Base-by-base conservation (phyloP, 2,329 filamentous ascomycete species). In the Monosporascus sp. region DNA sequence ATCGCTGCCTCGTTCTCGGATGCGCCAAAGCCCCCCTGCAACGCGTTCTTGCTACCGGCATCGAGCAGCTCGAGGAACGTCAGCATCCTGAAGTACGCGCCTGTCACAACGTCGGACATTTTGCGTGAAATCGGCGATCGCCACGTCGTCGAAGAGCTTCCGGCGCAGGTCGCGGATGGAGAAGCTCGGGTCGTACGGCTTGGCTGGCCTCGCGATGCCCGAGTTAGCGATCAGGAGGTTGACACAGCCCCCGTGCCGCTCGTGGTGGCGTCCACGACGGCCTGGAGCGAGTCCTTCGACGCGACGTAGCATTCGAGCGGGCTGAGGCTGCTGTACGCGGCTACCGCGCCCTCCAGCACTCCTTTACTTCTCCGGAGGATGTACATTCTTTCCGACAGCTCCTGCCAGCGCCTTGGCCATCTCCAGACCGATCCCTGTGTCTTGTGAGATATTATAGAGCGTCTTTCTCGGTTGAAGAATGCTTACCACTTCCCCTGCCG, bases 141-240 rank as follows among this genome's bases (percentile, higher is more conserved):
- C 71, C 26, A 78, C 75, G 14, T 68, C 59, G 79, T 76, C 63
- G 51, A 74, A 80, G 77, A 89, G 1, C 78, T 52, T 51, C 45
- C 63, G 48, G 20, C 67, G 64, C 5, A 72, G 54, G 37, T 72
- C 70, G 2, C 59, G 41, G 15, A 73, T 47, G 7, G 66, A 55
- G 24, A 55, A 37, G 24, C 55, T 54, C 3, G 51, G 45, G 9
- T 59, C 51, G 69, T 72, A 45, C 60, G 66, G 48, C 7, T 62
- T 55, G 31, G 73, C 71, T 35, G 80, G 76, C 3, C 82, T 82
- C 0, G 74, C 61, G 15, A 85, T 79, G 1, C 86, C 87, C 1
- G 85, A 84, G 58, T 80, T 81, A 61, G 78, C 79, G 63, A 85
- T 72, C 4, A 88, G 70, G 37, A 89, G 76, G 57, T 86, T 82